Evolutionary conservation across 441 rosid genomes (phyloP).

Genomic region (Gossypium laxum): DNA sequence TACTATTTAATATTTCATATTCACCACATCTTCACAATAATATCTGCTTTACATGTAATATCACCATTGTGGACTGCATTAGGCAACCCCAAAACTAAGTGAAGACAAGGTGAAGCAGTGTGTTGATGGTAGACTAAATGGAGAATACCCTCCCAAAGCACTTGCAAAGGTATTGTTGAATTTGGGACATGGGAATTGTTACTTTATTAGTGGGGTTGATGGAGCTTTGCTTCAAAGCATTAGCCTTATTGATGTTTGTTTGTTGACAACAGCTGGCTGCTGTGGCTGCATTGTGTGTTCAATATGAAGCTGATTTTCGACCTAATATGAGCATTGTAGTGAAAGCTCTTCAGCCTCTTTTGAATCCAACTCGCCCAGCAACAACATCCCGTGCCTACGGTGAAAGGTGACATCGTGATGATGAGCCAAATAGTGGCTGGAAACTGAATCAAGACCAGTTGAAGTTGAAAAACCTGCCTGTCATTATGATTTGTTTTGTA

Average conservation of each 20-base stretch:
- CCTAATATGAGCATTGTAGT: conserved; percentile 50
- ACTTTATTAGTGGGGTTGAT: neutral
- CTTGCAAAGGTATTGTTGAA: conserved; percentile 42
- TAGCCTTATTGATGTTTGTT: neutral
- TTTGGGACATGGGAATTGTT: neutral
- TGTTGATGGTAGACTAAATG: conserved; percentile 43
- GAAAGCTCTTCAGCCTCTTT: conserved; percentile 43
- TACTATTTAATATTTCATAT: neutral
- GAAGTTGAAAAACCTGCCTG: neutral
- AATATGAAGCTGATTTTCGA: conserved; percentile 45
- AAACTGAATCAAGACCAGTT: neutral
- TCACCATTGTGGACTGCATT: conserved; percentile 6
- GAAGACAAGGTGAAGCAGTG: conserved; percentile 63
- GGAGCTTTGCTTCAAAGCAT: neutral
- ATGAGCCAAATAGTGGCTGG: neutral
- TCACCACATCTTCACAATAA: neutral
- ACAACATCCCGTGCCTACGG: conserved; percentile 18
- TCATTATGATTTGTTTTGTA: conserved; percentile 1
- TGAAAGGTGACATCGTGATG: conserved; percentile 8
- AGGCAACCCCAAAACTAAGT: conserved; percentile 62
- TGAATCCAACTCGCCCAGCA: conserved; percentile 26
- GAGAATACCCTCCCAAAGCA: conserved; percentile 50
- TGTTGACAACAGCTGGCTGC: conserved; percentile 35
- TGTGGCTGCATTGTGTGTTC: conserved; percentile 42
- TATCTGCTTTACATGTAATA: neutral